Conservation (phyloP, 306 rosid species). For the Rosa multiflora region DNA sequence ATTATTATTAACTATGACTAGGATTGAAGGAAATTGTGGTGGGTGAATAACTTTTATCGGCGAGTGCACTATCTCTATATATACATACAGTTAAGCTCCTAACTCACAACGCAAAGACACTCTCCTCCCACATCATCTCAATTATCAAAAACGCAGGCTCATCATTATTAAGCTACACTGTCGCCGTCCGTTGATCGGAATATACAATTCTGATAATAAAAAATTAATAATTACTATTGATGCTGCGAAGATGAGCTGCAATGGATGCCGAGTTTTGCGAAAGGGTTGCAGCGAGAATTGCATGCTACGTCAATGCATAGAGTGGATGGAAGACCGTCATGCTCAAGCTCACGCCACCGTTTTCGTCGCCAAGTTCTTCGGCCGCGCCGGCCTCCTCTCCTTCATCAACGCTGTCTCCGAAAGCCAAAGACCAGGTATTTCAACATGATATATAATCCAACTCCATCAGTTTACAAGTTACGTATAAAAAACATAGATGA, state of each 20-base stretch:
- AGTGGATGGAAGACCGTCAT: constrained; percentile 50
- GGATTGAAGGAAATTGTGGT: background rate
- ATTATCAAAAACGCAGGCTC: background rate
- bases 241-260: constrained; percentile 58
- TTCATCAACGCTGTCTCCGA: constrained; percentile 56
- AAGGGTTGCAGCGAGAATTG: constrained; percentile 71
- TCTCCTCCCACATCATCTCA: background rate
- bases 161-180: background rate
- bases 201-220: background rate
- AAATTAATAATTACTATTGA: background rate
- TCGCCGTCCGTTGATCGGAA: constrained; percentile 1
- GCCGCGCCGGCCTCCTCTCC: constrained; percentile 80
- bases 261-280: constrained; percentile 70
- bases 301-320: constrained; percentile 54
- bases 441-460: background rate
- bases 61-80: background rate
- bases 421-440: constrained; percentile 52
- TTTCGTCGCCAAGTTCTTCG: constrained; percentile 73
- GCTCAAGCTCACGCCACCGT: constrained; percentile 68
- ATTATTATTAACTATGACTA: background rate
- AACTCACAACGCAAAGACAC: background rate
- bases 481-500: background rate
- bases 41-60: background rate
- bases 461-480: background rate
- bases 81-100: background rate